These are phyloP conservation scores for Ilex asprella DNA, from an alignment of 257 asterid genomes.

Conservation along the genomic window DNA sequence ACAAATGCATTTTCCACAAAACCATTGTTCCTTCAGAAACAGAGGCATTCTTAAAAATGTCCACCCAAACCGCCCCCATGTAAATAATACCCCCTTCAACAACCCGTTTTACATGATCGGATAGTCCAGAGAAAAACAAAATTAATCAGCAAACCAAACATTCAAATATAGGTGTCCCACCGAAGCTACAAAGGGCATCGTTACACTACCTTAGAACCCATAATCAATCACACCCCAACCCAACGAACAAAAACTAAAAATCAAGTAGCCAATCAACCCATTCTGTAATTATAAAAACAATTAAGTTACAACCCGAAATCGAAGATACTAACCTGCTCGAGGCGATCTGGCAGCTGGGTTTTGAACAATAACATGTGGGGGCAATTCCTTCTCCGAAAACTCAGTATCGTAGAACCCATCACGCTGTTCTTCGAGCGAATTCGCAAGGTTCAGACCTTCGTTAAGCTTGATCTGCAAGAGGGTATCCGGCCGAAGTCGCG, in stretches of 20 bases:
- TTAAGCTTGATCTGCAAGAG: constrained; percentile 56
- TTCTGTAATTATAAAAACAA: not conserved
- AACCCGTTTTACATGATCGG: too few species aligned
- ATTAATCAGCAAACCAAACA: too few species aligned
- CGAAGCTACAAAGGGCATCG: too few species aligned
- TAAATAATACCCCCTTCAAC: too few species aligned
- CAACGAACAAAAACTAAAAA: not conserved
- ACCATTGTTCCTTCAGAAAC: too few species aligned
- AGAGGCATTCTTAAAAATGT: too few species aligned
- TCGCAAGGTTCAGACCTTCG: constrained; percentile 80
- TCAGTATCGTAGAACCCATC: constrained; percentile 55
- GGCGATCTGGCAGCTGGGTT: constrained; percentile 54
- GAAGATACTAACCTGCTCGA: constrained; percentile 54
- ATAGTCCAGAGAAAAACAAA: too few species aligned
- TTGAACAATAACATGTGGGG: constrained; percentile 87
- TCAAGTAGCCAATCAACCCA: not conserved
- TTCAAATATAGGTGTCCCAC: too few species aligned
- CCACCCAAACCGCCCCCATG: too few species aligned
- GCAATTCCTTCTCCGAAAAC: constrained; percentile 50
- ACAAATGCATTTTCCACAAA: too few species aligned
- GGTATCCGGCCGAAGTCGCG: constrained; percentile 71
- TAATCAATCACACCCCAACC: too few species aligned
- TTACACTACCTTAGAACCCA: too few species aligned
- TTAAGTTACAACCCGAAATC: not conserved
- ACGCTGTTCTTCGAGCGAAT: constrained; percentile 83